A percentile compares a stretch with the other conserved stretches of the same genome.
These are phyloP conservation scores for Oxyria digyna DNA, from an alignment of 148 eudicot genomes.

Conservation along the genomic window DNA sequence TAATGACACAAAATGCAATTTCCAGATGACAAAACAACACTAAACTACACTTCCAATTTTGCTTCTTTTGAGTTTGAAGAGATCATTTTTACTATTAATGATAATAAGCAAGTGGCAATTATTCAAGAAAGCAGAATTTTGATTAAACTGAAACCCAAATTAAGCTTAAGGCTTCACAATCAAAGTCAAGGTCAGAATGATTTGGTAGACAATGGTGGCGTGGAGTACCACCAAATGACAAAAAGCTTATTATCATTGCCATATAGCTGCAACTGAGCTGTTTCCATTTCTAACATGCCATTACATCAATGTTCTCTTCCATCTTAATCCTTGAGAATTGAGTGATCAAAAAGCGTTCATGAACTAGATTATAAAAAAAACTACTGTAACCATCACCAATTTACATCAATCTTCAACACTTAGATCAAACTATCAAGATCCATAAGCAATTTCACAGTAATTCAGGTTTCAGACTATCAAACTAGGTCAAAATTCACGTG, in stretches of 20 bases:
- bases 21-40: neutral
- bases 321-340: neutral
- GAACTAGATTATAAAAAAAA: too few relatives aligned
- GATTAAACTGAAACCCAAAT: neutral
- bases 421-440: neutral
- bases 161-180: neutral
- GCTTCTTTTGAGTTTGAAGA: neutral
- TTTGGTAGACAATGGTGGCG: neutral
- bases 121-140: neutral
- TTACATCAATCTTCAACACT: neutral
- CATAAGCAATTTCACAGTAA: neutral
- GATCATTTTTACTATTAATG: neutral
- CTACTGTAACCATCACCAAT: too few relatives aligned
- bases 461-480: neutral
- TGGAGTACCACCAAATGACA: neutral
- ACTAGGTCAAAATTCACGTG: neutral
- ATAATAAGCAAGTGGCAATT: neutral
- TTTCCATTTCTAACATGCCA: conserved; percentile 1
- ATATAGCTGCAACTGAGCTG: neutral
- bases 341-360: neutral
- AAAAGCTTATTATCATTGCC: conserved; percentile 3
- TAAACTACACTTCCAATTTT: neutral
- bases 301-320: neutral
- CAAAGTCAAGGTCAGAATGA: neutral
- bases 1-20: neutral